Conservation (phyloP, 139 green algal species). For the Coelastrella sp. region DNA sequence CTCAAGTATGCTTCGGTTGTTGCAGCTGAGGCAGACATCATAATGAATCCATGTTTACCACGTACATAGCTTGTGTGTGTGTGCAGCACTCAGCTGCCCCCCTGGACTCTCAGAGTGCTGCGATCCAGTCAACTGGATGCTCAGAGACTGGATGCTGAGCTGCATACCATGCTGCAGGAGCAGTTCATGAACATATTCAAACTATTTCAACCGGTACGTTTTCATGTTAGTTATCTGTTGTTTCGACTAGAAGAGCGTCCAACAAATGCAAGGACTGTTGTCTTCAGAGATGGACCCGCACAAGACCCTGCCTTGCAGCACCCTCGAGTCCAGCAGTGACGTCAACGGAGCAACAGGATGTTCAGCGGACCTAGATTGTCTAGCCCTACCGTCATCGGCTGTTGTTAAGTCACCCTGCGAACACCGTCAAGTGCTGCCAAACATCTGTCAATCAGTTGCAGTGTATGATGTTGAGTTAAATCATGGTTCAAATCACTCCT, state of each 20-base stretch:
- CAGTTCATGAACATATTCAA: slow-evolving; percentile 81
- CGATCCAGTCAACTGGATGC: slow-evolving; percentile 88
- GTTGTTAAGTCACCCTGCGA: too few species aligned
- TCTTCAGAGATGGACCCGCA: not conserved
- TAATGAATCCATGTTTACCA: not conserved
- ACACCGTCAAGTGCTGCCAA: too few species aligned
- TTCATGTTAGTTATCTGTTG: too few species aligned
- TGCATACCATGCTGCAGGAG: slow-evolving; percentile 82
- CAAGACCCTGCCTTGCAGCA: too few species aligned
- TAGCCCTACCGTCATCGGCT: too few species aligned
- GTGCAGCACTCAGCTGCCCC: not conserved
- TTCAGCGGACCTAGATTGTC: too few species aligned
- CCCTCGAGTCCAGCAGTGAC: too few species aligned
- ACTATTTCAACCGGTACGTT: slow-evolving; percentile 71
- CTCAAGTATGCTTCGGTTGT: not conserved
- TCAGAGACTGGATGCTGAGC: slow-evolving; percentile 82
- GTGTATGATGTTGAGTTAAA: too few species aligned
- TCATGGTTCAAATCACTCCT: not conserved
- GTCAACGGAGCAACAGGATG: too few species aligned
- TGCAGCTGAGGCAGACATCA: not conserved
- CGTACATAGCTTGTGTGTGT: not conserved
- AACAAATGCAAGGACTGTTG: too few species aligned
- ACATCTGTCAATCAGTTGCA: too few species aligned
- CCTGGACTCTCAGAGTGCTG: slow-evolving; percentile 70
- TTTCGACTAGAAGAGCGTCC: too few species aligned